Conservation (phyloP, 2,329 filamentous ascomycete genomes). For the Orbilia brochopaga region DNA sequence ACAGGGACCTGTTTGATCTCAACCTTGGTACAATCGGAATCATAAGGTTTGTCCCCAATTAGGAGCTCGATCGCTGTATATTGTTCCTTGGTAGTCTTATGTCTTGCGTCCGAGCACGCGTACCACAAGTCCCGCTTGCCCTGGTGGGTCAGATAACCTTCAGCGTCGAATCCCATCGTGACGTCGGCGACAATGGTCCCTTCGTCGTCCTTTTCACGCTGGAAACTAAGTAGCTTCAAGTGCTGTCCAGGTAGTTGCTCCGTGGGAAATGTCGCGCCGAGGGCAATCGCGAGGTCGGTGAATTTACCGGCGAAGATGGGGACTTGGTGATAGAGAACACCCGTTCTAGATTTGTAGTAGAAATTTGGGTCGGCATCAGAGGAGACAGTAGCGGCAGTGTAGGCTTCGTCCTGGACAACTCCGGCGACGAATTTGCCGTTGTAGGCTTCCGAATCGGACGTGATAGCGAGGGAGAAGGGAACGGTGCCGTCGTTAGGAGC, state of each 20-base stretch:
- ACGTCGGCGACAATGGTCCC: conserved; percentile 17
- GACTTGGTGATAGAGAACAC: conserved; percentile 34
- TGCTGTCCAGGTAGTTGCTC: conserved; percentile 28
- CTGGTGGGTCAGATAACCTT: conserved; percentile 29
- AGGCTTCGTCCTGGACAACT: conserved; percentile 16
- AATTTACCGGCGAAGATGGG: conserved; percentile 20
- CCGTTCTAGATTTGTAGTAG: conserved; percentile 28
- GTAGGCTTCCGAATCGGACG: conserved; percentile 12
- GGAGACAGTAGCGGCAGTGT: conserved; percentile 23
- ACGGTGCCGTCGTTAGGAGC: conserved; percentile 2
- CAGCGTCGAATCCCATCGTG: conserved; percentile 31
- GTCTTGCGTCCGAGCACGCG: conserved; percentile 19
- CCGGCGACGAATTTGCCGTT: conserved; percentile 26
- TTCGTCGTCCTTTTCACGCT: conserved; percentile 11
- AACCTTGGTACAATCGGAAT: conserved; percentile 23
- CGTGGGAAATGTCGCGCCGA: conserved; percentile 28
- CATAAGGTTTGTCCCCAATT: conserved; percentile 19
- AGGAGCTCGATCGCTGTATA: conserved; percentile 36
- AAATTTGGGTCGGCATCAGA: conserved; percentile 20
- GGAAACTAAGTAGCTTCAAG: conserved; percentile 30
- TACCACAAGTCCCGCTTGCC: conserved; percentile 32
- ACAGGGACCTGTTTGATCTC: conserved; percentile 9
- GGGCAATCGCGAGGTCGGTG: conserved; percentile 9
- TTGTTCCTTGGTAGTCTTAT: conserved; percentile 11
- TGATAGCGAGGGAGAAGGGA: conserved; percentile 28